Evolutionary conservation across 2,329 filamentous ascomycete species (phyloP), one percentile per base, ranked within the genome.

Genomic region (Penicillium capsulatum): DNA sequence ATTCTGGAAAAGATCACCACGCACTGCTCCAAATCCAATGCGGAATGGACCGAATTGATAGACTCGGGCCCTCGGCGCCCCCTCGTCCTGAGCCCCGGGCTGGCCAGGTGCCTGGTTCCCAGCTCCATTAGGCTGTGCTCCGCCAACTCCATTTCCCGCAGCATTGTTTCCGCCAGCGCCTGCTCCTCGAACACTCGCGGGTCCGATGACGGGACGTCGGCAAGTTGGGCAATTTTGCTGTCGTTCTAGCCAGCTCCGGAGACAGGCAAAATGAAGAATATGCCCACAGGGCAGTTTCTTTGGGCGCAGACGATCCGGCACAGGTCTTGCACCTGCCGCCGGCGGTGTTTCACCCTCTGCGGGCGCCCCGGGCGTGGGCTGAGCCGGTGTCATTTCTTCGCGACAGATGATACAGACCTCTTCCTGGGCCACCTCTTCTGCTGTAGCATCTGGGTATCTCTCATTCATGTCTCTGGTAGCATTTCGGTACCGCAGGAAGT

Each of bases 181-280:
- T 16, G 44, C 60, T 6, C 26, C 26, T 6, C 26, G 10, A 65
- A 68, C 40, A 57, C 45, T 55, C 34, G 5, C 19, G 9, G 47
- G 67, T 2, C 76, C 75, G 26, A 88, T 70, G 11, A 95, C 92
- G 11, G 91, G 83, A 35, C 86, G 79, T 53, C 92, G 81, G 63
- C 92, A 98, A 2, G 89, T 98, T 5, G 92, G 92, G 61, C 92
- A 98, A 22, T 94, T 90, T 68, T 98, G 92, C 64, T 98, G 92
- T 49, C 92, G 77, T 70, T 98, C 92, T 17, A 98, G 76, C 92
- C 92, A 98, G 63, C 90, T 94, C 65, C 92, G 88, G 42, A 98
- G 77, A 63, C 92, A 98, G 33, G 89, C 84, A 50, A 96, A 85
- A 64, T 98, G 92, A 27, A 98, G 70, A 27, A 97, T 92, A 59